Evolutionary conservation across 495 filamentous ascomycete species (phyloP).

Genomic region (Cercophora newfieldiana): DNA sequence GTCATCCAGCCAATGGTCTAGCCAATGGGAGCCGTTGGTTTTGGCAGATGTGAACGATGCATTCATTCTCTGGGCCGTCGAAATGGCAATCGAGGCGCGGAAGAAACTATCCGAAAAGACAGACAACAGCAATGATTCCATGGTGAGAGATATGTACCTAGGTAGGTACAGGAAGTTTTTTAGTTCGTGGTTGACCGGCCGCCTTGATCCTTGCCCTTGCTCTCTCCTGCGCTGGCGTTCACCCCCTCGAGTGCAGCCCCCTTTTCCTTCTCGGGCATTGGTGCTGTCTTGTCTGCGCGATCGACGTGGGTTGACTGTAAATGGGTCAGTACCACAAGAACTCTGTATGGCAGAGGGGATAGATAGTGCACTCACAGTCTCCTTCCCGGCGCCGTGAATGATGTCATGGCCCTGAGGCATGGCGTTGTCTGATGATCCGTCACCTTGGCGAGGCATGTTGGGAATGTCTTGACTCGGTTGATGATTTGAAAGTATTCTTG

Average conservation of each 20-base stretch:
- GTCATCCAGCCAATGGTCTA: too few species aligned
- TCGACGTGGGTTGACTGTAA: slow-evolving; percentile 31
- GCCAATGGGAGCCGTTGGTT: too few species aligned
- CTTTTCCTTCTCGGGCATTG: slow-evolving; percentile 37
- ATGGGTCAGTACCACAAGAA: not conserved
- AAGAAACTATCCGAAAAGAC: too few species aligned
- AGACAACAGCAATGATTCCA: too few species aligned
- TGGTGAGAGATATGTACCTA: too few species aligned
- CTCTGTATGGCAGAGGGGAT: not conserved
- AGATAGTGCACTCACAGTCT: slow-evolving; percentile 21
- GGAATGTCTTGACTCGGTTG: too few species aligned
- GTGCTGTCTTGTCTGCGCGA: slow-evolving; percentile 44
- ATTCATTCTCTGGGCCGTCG: too few species aligned
- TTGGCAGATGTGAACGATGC: too few species aligned
- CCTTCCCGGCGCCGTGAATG: slow-evolving; percentile 39
- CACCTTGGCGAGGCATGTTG: slow-evolving; percentile 43
- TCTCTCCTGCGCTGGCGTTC: slow-evolving; percentile 35
- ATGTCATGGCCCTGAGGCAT: slow-evolving; percentile 38
- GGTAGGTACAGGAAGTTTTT: too few species aligned
- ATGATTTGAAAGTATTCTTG: too few species aligned
- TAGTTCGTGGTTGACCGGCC: not conserved
- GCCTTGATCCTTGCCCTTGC: slow-evolving; percentile 24
- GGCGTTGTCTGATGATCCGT: slow-evolving; percentile 39
- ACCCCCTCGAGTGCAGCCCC: slow-evolving; percentile 33
- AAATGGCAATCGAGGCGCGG: too few species aligned